Evolutionary conservation across 78 protist genomes (phyloP).

Genomic region (Planoprotostelium fungivorum): DNA sequence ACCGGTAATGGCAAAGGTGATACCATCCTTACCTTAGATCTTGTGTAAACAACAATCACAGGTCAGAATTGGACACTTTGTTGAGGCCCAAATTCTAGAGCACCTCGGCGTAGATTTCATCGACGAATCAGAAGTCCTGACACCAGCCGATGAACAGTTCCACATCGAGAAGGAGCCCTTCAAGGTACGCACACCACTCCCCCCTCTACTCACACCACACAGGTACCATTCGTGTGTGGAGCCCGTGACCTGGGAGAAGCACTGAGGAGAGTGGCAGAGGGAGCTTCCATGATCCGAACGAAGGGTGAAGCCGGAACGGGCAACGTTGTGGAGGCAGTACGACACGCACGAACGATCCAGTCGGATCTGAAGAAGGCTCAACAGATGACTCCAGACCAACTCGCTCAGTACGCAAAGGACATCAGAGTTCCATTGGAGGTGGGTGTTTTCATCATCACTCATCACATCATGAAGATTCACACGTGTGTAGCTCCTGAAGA

Average conservation of each 20-base stretch:
- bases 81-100: slow-evolving; percentile 91
- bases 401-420: slow-evolving; percentile 83
- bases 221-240: slow-evolving; percentile 96
- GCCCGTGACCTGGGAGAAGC: slow-evolving; percentile 91
- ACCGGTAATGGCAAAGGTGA: slow-evolving; percentile 92
- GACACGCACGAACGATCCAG: slow-evolving; percentile 83
- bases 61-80: slow-evolving; percentile 93
- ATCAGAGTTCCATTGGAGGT: slow-evolving; percentile 85
- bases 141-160: slow-evolving; percentile 88
- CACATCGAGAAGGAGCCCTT: slow-evolving; percentile 87
- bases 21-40: background rate
- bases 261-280: slow-evolving; percentile 89
- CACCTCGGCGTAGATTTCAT: slow-evolving; percentile 87
- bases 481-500: slow-evolving; percentile 25
- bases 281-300: slow-evolving; percentile 96
- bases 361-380: slow-evolving; percentile 62
- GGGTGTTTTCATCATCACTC: slow-evolving; percentile 4
- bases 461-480: too few relatives aligned
- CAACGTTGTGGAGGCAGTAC: slow-evolving; percentile 93
- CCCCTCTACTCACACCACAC: too few relatives aligned
- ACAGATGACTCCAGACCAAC: slow-evolving; percentile 86
- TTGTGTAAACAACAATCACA: background rate
- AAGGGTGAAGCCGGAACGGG: slow-evolving; percentile 96
- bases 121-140: slow-evolving; percentile 93
- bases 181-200: too few relatives aligned